Conservation (phyloP, 2,329 filamentous ascomycete species). For the Colletotrichum viniferum region DNA sequence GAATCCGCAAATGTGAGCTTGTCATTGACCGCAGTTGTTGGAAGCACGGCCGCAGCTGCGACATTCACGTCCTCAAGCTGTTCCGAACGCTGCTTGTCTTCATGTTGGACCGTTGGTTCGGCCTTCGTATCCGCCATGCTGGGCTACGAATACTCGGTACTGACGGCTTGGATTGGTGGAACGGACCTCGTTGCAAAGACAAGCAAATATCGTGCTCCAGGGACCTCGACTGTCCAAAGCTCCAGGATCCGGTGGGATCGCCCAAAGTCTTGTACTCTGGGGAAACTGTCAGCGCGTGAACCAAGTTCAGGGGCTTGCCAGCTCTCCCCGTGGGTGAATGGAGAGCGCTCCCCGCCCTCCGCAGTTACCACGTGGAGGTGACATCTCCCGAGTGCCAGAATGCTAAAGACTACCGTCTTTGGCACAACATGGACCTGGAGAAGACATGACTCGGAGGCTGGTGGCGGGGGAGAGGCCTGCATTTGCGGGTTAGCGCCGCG, state of each 20-base stretch:
- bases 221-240: no score
- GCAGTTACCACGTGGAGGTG: conserved; percentile 3
- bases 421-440: neutral
- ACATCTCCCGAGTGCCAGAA: neutral
- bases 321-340: neutral
- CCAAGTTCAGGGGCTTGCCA: neutral
- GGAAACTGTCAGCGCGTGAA: neutral
- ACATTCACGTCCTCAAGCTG: neutral
- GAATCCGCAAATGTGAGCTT: neutral
- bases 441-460: neutral
- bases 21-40: neutral
- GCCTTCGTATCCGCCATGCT: neutral
- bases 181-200: neutral
- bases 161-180: neutral
- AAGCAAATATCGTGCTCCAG: neutral
- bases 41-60: neutral
- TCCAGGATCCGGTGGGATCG: neutral
- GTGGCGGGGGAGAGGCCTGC: neutral
- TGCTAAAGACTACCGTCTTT: conserved; percentile 1
- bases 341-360: neutral
- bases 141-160: neutral
- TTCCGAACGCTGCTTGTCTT: neutral
- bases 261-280: neutral
- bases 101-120: neutral
- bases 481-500: neutral